Conservation (phyloP, 2,329 filamentous ascomycete species). For the Domatiomyces catenatus region DNA sequence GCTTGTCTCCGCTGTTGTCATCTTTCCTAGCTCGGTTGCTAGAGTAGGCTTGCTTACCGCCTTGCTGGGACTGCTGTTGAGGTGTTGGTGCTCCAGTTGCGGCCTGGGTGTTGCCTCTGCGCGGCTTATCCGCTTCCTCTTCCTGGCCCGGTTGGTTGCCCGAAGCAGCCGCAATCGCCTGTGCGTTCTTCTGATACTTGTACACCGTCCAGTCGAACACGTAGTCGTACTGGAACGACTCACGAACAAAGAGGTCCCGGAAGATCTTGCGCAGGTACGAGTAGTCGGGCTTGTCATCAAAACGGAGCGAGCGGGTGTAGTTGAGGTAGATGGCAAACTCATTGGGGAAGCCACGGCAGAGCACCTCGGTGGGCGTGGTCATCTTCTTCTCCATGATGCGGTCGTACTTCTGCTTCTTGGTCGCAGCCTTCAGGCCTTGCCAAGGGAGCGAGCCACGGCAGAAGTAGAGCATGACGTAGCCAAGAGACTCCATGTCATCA, state of each 20-base stretch:
- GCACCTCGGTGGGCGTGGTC: constrained; percentile 91
- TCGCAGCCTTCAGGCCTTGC: constrained; percentile 96
- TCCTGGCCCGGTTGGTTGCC: constrained; percentile 48
- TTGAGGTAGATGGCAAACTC: constrained; percentile 99
- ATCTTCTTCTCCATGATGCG: constrained; percentile 99
- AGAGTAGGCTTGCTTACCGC: constrained; percentile 59
- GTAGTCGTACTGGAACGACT: constrained; percentile 99
- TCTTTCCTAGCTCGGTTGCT: constrained; percentile 39
- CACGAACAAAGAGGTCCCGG: constrained; percentile 95
- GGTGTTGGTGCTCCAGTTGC: constrained; percentile 45
- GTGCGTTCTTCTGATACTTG: constrained; percentile 99
- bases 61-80: constrained; percentile 38
- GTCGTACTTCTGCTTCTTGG: constrained; percentile 99
- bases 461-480: constrained; percentile 99
- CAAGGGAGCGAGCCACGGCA: constrained; percentile 96
- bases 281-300: constrained; percentile 99
- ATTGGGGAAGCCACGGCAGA: constrained; percentile 97
- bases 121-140: constrained; percentile 58
- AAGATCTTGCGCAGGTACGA: constrained; percentile 99
- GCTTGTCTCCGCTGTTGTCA: neutral
- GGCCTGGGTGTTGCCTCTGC: constrained; percentile 46
- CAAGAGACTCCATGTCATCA: constrained; percentile 98
- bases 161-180: constrained; percentile 75
- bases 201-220: constrained; percentile 99
- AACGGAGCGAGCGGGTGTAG: constrained; percentile 95